A percentile compares a stretch with the other conserved stretches of the same genome.
phyloP scores from a whole-genome alignment of 352 stramenopile species.

The Globisporangium cylindrosporum region DNA sequence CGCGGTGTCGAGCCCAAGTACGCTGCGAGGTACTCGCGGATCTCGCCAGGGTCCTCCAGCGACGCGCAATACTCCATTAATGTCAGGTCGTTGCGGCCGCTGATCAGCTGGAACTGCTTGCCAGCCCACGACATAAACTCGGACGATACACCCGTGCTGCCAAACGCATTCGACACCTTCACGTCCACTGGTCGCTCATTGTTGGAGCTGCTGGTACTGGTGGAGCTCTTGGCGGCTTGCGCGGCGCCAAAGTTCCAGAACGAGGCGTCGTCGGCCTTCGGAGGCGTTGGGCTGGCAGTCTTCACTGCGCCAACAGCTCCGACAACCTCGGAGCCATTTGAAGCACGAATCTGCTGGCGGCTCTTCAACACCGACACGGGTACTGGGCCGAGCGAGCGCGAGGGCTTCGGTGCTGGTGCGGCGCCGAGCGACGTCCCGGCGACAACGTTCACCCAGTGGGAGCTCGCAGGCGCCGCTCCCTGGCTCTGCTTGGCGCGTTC shows the following conservation, averaged over 20 bases:
- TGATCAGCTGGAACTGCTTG: slow-evolving; percentile 81
- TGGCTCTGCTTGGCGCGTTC: slow-evolving; percentile 57
- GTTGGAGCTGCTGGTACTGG: neutral
- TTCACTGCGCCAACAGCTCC: slow-evolving; percentile 14
- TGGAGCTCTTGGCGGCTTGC: slow-evolving; percentile 20
- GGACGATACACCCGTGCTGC: slow-evolving; percentile 41
- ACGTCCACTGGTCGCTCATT: slow-evolving; percentile 3
- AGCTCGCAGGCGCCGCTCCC: slow-evolving; percentile 29
- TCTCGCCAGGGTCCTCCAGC: slow-evolving; percentile 92
- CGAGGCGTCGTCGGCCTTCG: slow-evolving; percentile 61
- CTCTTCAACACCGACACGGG: slow-evolving; percentile 83
- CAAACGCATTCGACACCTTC: slow-evolving; percentile 44
- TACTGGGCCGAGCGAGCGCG: slow-evolving; percentile 61
- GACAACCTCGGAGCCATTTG: slow-evolving; percentile 28
- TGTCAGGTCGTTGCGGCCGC: slow-evolving; percentile 76
- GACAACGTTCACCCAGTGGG: slow-evolving; percentile 86
- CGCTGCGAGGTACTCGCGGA: slow-evolving; percentile 94
- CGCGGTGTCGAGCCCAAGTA: slow-evolving; percentile 95
- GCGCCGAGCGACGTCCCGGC: slow-evolving; percentile 49
- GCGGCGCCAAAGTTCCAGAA: slow-evolving; percentile 86
- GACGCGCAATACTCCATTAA: slow-evolving; percentile 94
- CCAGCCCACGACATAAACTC: slow-evolving; percentile 80
- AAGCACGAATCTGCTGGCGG: slow-evolving; percentile 47
- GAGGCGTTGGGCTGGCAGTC: slow-evolving; percentile 26
- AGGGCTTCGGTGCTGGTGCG: slow-evolving; percentile 46